Conservation (phyloP, 495 filamentous ascomycete genomes). For the Hyaloscypha finlandica region DNA sequence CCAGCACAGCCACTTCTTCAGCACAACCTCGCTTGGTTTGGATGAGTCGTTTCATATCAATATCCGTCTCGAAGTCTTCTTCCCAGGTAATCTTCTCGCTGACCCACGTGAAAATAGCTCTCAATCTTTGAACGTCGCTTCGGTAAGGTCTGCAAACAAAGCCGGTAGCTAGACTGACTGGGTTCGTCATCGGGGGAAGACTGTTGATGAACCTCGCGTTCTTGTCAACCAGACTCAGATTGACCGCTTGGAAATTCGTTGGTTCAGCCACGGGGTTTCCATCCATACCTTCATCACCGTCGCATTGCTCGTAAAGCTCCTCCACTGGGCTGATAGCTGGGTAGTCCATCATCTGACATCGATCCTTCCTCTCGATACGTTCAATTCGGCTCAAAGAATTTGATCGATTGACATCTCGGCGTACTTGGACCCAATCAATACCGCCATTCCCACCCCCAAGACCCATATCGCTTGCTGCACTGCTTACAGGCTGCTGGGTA, state of each 20-base stretch:
- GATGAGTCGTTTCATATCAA: constrained; percentile 81
- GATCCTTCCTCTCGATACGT: constrained; percentile 79
- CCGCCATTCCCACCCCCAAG: constrained; percentile 49
- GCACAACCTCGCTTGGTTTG: constrained; percentile 81
- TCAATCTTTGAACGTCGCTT: constrained; percentile 88
- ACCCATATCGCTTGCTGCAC: constrained; percentile 67
- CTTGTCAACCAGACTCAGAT: constrained; percentile 88
- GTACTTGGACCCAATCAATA: constrained; percentile 93
- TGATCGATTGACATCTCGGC: constrained; percentile 91
- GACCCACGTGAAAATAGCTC: constrained; percentile 97
- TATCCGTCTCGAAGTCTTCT: constrained; percentile 75
- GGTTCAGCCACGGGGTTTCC: constrained; percentile 81
- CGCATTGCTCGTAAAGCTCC: constrained; percentile 76
- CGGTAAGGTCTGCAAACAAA: constrained; percentile 94
- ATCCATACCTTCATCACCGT: constrained; percentile 89
- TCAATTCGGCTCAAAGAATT: constrained; percentile 92
- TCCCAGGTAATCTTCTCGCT: constrained; percentile 97
- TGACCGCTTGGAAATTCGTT: constrained; percentile 76
- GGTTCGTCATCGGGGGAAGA: constrained; percentile 86
- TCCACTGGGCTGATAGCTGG: constrained; percentile 87
- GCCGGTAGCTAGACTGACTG: constrained; percentile 81
- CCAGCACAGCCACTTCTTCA: constrained; percentile 87
- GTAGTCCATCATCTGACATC: constrained; percentile 93
- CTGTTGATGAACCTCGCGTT: constrained; percentile 88
- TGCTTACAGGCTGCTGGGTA: constrained; percentile 36